Evolutionary conservation across 2,329 filamentous ascomycete species (phyloP).

Genomic region (Xylaria hypoxylon): DNA sequence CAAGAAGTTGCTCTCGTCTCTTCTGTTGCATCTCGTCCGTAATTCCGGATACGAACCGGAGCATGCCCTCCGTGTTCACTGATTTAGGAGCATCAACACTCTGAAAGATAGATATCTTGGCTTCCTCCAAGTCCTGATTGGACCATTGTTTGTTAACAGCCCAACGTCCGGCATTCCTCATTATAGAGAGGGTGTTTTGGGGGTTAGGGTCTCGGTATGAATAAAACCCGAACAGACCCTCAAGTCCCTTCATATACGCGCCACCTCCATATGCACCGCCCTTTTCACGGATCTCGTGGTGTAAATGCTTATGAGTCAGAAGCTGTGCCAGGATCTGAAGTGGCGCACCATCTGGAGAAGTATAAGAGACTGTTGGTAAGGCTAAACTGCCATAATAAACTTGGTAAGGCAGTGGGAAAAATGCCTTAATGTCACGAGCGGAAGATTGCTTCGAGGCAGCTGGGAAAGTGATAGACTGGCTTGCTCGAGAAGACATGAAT

Average conservation of each 20-base stretch:
- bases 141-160: slow-evolving; percentile 85
- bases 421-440: slow-evolving; percentile 74
- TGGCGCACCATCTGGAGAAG: slow-evolving; percentile 77
- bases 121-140: slow-evolving; percentile 89
- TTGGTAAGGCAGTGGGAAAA: slow-evolving; percentile 96
- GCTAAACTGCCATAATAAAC: slow-evolving; percentile 93
- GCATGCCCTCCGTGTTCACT: slow-evolving; percentile 89
- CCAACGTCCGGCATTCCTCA: slow-evolving; percentile 84
- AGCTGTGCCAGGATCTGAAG: slow-evolving; percentile 91
- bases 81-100: slow-evolving; percentile 87
- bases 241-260: slow-evolving; percentile 81
- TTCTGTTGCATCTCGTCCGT: slow-evolving; percentile 90
- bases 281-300: slow-evolving; percentile 98
- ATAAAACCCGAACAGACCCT: slow-evolving; percentile 93
- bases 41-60: slow-evolving; percentile 84
- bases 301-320: slow-evolving; percentile 94
- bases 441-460: slow-evolving; percentile 51
- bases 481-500: slow-evolving; percentile 75
- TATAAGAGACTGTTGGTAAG: slow-evolving; percentile 86
- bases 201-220: slow-evolving; percentile 98
- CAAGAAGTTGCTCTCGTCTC: slow-evolving; percentile 84
- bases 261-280: slow-evolving; percentile 96
- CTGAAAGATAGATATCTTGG: slow-evolving; percentile 96
- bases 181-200: slow-evolving; percentile 85
- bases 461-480: slow-evolving; percentile 55